Evolutionary conservation across 306 rosid genomes (phyloP).

Genomic region (Dicorynia guianensis): DNA sequence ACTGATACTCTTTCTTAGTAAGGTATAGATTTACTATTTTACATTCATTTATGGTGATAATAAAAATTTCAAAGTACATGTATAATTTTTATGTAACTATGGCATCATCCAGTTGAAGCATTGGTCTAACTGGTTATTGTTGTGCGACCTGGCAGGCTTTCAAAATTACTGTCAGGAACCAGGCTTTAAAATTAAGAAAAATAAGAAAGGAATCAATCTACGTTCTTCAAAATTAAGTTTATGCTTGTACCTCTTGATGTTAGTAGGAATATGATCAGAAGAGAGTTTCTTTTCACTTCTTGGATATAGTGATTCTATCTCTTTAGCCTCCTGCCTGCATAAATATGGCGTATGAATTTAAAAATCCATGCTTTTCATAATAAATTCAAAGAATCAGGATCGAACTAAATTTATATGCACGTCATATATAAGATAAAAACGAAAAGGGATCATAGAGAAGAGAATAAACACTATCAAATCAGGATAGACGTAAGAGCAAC

Average conservation of each 20-base stretch:
- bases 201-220: slow-evolving; percentile 21
- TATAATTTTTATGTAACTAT: too few relatives aligned
- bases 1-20: too few relatives aligned
- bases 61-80: too few relatives aligned
- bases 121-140: too few relatives aligned
- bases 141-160: too few relatives aligned
- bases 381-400: slow-evolving; percentile 25
- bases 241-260: slow-evolving; percentile 63
- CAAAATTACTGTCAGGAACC: too few relatives aligned
- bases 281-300: slow-evolving; percentile 39
- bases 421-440: not conserved
- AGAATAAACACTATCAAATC: not conserved
- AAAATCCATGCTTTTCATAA: slow-evolving; percentile 24
- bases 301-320: slow-evolving; percentile 49
- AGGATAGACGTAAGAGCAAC: too few relatives aligned
- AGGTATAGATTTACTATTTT: too few relatives aligned
- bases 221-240: not conserved
- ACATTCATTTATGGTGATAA: too few relatives aligned
- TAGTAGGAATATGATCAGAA: slow-evolving; percentile 50
- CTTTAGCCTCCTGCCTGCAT: slow-evolving; percentile 76
- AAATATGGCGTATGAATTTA: slow-evolving; percentile 14
- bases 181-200: not conserved
- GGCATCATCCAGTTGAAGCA: too few relatives aligned
- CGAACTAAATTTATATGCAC: not conserved
- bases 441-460: not conserved